Conservation (phyloP, 192 early-diverging fungal genomes). For the Borealophlyctis nickersoniae region DNA sequence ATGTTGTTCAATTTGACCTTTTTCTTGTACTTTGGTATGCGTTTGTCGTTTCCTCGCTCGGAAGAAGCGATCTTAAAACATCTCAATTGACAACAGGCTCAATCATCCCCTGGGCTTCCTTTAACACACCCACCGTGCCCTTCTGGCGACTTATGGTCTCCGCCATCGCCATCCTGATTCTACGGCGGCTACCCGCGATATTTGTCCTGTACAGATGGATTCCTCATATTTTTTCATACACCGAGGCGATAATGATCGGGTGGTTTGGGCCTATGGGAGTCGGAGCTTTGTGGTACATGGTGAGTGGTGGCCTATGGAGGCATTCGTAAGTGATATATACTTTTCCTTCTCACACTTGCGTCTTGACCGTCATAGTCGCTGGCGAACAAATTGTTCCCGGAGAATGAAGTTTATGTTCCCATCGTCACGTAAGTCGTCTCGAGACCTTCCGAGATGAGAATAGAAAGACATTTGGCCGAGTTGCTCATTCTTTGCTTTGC, state of each 20-base stretch:
- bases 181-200: constrained; percentile 70
- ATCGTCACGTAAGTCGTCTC: constrained; percentile 52
- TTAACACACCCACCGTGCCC: neutral
- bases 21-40: constrained; percentile 63
- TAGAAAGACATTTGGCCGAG: too few species aligned
- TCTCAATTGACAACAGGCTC: too few species aligned
- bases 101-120: constrained; percentile 20
- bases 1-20: constrained; percentile 80
- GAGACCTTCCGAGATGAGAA: too few species aligned
- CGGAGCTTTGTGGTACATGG: constrained; percentile 56
- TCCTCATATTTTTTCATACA: neutral
- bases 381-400: constrained; percentile 11
- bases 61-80: too few species aligned
- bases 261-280: constrained; percentile 92
- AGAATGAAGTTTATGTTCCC: constrained; percentile 5
- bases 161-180: constrained; percentile 59
- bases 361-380: too few species aligned
- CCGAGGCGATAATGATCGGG: constrained; percentile 76
- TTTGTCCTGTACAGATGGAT: constrained; percentile 58
- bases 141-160: constrained; percentile 41
- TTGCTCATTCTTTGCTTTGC: too few species aligned
- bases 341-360: too few species aligned
- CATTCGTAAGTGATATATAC: too few species aligned
- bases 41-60: constrained; percentile 56
- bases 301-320: too few species aligned